A percentile compares a stretch with the other conserved stretches of the same genome.
phyloP scores from a whole-genome alignment of 148 eudicot species.

The Dysphania ambrosioides region DNA sequence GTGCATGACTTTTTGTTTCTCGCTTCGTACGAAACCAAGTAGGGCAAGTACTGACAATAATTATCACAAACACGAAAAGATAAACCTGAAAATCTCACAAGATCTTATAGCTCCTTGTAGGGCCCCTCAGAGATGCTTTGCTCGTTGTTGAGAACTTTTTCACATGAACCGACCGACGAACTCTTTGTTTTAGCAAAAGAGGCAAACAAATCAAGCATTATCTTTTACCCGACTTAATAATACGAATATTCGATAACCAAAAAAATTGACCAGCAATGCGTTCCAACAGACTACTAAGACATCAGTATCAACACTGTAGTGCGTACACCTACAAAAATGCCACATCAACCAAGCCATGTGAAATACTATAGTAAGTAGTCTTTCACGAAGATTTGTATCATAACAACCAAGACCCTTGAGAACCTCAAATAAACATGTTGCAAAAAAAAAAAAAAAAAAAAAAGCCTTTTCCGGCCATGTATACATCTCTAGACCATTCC shows the following conservation, averaged over 20 bases:
- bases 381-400: conserved; percentile 1
- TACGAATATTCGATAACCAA: not conserved
- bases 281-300: not conserved
- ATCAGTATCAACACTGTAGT: not conserved
- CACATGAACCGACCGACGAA: not conserved
- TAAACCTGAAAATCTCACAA: not conserved
- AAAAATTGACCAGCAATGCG: not conserved
- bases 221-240: not conserved
- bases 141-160: not conserved
- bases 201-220: conserved; percentile 4
- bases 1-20: not conserved
- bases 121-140: not conserved
- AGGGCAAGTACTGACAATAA: not conserved
- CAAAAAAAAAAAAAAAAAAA: conserved; percentile 4
- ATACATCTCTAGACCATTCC: conserved; percentile 16
- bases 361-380: not conserved
- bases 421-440: conserved; percentile 10
- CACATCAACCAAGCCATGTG: not conserved
- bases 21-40: not conserved
- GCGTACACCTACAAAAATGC: conserved; percentile 1
- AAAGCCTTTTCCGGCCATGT: conserved; percentile 18
- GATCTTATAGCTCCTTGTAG: not conserved
- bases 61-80: not conserved
- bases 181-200: not conserved
- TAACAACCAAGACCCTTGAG: not conserved